Evolutionary conservation across 1,284 basidiomycete species (phyloP), one percentile per base, ranked within the genome.

Genomic region (Apiotrichum akiyoshidainum): DNA sequence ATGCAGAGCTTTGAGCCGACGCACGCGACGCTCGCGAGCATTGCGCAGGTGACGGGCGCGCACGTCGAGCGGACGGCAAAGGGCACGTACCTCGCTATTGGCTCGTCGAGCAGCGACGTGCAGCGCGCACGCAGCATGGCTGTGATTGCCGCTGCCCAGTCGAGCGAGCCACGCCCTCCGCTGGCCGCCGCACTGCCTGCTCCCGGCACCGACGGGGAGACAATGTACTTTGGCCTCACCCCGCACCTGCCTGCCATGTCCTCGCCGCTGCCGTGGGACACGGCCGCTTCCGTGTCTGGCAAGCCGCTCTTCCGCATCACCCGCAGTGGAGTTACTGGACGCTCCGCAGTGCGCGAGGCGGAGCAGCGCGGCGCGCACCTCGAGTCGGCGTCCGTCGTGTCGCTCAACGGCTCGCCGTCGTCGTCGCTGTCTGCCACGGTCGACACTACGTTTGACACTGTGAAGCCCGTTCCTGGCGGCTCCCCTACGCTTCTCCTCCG

Each of bases 261-360:
- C 3, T 40, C 61, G 6, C 51, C 56, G 11, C 50, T 60, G 19
- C 58, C 55, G 2, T 63, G 58, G 58, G 46, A 57, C 9, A 51
- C 47, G 10, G 50, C 52, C 10, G 53, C 59, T 19, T 37, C 37
- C 6, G 47, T 50, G 8, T 54, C 40, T 5, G 55, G 40, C 21
- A 52, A 55, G 4, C 26, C 42, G 2, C 42, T 63, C 31, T 63
- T 63, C 61, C 61, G 61, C 34, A 51, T 63, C 22, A 31, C 40
- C 6, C 44, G 47, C n/a, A 44, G 34, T 6, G 19, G 21, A 0
- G 16, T 2, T 6, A 10, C 11, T 17, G 49, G 42, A 12, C 17
- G 19, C 11, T 16, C 39, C 1, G 34, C 44, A 4, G 34, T 12
- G 14, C 52, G 52, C 37, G 55, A 61, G 49, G 33, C 39, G 2